Evolutionary conservation across 768 basidiomycete species (phyloP).

Genomic region (Kwoniella europaea): DNA sequence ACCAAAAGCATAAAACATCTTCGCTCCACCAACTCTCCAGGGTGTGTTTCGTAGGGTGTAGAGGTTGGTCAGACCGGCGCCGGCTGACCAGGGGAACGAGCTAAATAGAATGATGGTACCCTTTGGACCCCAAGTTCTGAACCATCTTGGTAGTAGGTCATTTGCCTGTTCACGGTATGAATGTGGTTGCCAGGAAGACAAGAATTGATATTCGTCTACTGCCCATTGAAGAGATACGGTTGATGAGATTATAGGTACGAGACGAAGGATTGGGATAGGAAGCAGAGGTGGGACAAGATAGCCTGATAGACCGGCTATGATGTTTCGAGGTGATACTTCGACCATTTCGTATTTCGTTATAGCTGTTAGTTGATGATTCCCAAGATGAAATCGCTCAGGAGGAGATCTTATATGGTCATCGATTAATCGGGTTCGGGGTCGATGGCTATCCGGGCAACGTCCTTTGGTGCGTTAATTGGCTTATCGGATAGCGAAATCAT

Average conservation of each 20-base stretch:
- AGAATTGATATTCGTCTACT: conserved; percentile 19
- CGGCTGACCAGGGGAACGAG: conserved; percentile 10
- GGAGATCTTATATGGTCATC: too few relatives aligned
- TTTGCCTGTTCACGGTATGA: background rate
- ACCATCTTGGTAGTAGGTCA: conserved; percentile 5
- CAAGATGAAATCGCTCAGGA: background rate
- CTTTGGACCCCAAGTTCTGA: conserved; percentile 5
- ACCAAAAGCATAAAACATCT: conserved; percentile 3
- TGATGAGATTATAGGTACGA: conserved; percentile 8
- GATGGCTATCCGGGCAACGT: background rate
- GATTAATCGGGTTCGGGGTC: background rate
- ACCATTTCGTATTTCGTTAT: conserved; percentile 8
- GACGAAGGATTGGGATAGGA: background rate
- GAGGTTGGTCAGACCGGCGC: conserved; percentile 2
- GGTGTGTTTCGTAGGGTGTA: background rate
- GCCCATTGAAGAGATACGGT: conserved; percentile 18
- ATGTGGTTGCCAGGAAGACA: conserved; percentile 4
- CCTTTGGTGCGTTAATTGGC: background rate
- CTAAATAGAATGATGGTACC: background rate
- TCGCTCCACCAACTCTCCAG: background rate
- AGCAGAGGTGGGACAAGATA: conserved; percentile 10
- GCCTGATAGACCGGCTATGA: conserved; percentile 11
- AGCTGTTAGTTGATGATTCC: background rate
- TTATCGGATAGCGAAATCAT: background rate
- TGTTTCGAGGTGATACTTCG: conserved; percentile 1